Conservation (phyloP, 495 filamentous ascomycete species). For the Cercophora samala region DNA sequence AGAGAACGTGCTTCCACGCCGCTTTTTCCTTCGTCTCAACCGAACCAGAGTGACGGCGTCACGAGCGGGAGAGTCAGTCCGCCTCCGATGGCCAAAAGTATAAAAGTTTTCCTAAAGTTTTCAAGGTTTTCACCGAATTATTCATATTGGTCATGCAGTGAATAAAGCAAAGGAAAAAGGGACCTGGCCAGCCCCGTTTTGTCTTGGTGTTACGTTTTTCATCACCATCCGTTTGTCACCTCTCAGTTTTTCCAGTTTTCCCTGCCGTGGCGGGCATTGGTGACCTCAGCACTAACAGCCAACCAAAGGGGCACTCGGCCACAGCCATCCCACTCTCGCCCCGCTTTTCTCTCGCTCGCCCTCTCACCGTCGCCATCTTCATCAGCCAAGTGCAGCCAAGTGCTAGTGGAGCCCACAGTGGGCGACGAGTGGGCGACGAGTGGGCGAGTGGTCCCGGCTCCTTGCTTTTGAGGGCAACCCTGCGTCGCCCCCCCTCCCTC, state of each 20-base stretch:
- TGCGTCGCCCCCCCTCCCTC: slow-evolving; percentile 10
- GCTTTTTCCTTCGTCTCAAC: background rate
- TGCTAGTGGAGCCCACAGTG: no score
- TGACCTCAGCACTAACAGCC: slow-evolving; percentile 23
- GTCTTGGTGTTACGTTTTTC: slow-evolving; percentile 6
- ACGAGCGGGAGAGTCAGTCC: background rate
- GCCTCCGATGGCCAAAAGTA: background rate
- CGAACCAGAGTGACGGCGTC: background rate
- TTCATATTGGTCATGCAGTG: background rate
- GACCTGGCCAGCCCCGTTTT: slow-evolving; percentile 1
- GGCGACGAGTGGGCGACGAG: no score
- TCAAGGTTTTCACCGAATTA: background rate
- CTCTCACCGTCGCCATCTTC: slow-evolving; percentile 9
- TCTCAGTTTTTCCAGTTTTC: background rate
- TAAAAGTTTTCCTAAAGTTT: background rate
- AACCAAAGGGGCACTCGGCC: background rate
- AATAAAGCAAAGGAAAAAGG: slow-evolving; percentile 4
- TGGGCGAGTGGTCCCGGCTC: slow-evolving; percentile 1
- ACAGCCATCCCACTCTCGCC: slow-evolving; percentile 10
- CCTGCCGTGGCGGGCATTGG: background rate
- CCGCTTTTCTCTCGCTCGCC: slow-evolving; percentile 10
- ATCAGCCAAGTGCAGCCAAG: slow-evolving; percentile 7
- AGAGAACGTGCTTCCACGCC: background rate
- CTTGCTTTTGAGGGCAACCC: slow-evolving; percentile 3
- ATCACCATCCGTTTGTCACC: slow-evolving; percentile 1